phyloP scores from a whole-genome alignment of 331 rosid species.

The Pyrus hybrid region DNA sequence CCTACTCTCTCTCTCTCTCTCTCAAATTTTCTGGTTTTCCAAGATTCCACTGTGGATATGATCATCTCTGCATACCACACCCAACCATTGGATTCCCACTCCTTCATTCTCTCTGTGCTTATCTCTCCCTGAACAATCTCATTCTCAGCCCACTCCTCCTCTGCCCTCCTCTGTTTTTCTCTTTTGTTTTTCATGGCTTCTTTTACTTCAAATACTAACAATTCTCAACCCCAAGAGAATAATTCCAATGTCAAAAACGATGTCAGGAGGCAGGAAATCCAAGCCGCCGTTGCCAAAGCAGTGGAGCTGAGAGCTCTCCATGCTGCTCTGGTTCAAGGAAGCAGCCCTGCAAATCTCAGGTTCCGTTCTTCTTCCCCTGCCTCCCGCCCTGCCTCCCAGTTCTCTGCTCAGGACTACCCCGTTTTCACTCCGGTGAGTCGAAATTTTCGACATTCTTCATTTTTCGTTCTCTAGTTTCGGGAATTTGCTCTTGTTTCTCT shows the following conservation, averaged over 20 bases:
- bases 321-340: conserved; percentile 72
- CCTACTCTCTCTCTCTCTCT: conserved; percentile 5
- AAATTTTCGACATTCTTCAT: background rate
- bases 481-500: background rate
- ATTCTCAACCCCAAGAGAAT: conserved; percentile 27
- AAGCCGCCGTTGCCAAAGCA: conserved; percentile 81
- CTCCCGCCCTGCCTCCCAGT: conserved; percentile 14
- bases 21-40: conserved; percentile 23
- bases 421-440: conserved; percentile 1
- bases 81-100: conserved; percentile 40
- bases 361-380: conserved; percentile 50
- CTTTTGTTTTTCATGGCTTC: conserved; percentile 49
- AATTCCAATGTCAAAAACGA: conserved; percentile 22
- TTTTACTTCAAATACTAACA: conserved; percentile 27
- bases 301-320: conserved; percentile 87
- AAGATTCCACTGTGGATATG: conserved; percentile 27
- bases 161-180: conserved; percentile 16
- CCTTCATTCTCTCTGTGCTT: conserved; percentile 4
- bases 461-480: background rate
- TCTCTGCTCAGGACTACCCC: conserved; percentile 7
- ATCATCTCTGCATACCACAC: conserved; percentile 22
- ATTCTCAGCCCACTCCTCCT: conserved; percentile 1
- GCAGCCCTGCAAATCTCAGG: conserved; percentile 51
- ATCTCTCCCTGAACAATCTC: conserved; percentile 3
- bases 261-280: conserved; percentile 63